Conservation (phyloP, 78 protist species). For the Acrasis kona region DNA sequence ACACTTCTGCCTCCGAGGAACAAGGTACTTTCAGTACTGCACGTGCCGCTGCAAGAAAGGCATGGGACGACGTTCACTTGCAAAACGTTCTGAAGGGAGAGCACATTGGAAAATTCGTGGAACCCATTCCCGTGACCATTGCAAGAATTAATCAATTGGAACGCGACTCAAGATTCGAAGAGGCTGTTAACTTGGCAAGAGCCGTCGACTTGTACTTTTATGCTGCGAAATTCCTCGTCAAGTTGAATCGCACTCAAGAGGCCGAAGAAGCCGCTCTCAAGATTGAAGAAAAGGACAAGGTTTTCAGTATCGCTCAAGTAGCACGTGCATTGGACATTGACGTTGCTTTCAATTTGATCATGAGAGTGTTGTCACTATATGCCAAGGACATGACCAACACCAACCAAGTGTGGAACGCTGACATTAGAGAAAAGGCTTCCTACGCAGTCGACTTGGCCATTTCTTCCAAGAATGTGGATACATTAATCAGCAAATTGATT, state of each 20-base stretch:
- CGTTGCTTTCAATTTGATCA: neutral
- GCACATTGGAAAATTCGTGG: neutral
- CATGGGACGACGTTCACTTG: neutral
- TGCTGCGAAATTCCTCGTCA: neutral
- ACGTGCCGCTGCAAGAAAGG: neutral
- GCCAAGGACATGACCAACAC: neutral
- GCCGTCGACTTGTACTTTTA: neutral
- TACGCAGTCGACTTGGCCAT: neutral
- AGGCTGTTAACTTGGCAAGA: neutral
- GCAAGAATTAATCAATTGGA: neutral
- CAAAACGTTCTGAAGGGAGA: neutral
- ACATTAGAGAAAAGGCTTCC: neutral
- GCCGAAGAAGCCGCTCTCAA: neutral
- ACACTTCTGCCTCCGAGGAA: neutral
- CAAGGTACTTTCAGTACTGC: neutral
- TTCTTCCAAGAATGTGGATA: neutral
- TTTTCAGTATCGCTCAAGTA: neutral
- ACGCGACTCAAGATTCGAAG: neutral
- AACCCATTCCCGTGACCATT: neutral
- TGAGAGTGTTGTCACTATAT: neutral
- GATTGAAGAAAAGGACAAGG: neutral
- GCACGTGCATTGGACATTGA: neutral
- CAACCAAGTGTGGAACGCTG: neutral
- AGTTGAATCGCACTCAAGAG: neutral
- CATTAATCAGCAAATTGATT: neutral